Base-by-base conservation (phyloP, 192 early-diverging fungal genomes). In the Coemansia sp. region DNA sequence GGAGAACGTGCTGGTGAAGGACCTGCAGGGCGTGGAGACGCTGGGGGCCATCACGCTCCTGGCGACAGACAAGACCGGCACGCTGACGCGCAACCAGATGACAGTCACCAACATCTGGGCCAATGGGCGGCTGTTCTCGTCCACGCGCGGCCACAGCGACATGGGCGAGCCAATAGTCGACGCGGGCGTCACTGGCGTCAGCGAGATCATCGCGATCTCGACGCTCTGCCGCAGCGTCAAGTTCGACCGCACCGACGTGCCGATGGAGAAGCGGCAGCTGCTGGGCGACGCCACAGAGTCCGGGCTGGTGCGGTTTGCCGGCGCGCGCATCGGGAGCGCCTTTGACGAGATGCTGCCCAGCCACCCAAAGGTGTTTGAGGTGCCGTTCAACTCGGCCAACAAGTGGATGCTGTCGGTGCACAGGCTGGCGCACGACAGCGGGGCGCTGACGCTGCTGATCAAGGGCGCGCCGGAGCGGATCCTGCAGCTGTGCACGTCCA, bases 381-480 rank as follows among this genome's bases (percentile, higher is more conserved):
- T 96, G 37, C 94, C 96, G 13, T 96, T 98, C 86, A 96, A 93
- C 83, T 92, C 91, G 25, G 89, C 94, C 22, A 95, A 89, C 86
- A 98, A 98, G 72, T 95, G 92, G 94, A 87, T 86, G 63, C 88
- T 96, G 85, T 87, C 92, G 9, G 91, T 98, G 60, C 93, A 96
- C 70, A 69, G 83, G 57, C 92, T 92, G 76, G 59, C 76, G 17
- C 70, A 73, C 50, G 55, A 31, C 25, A 20, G 30, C 15, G 67
- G 76, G 0, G 23, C 57, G 9, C 76, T 92, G 50, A 94, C 89
- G 17, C 77, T 95, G 19, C 89, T 89, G 76, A 86, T 97, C 48
- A 97, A 98, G 80, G 96, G 96, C 31, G 96, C 96, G 8, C 96
- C 96, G 14, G 96, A 98, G 82, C 87, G 93, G 47, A 87, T 98